These are phyloP conservation scores for Colletotrichum navitas DNA, from an alignment of 2,329 filamentous ascomycete genomes.

Conservation along the genomic window DNA sequence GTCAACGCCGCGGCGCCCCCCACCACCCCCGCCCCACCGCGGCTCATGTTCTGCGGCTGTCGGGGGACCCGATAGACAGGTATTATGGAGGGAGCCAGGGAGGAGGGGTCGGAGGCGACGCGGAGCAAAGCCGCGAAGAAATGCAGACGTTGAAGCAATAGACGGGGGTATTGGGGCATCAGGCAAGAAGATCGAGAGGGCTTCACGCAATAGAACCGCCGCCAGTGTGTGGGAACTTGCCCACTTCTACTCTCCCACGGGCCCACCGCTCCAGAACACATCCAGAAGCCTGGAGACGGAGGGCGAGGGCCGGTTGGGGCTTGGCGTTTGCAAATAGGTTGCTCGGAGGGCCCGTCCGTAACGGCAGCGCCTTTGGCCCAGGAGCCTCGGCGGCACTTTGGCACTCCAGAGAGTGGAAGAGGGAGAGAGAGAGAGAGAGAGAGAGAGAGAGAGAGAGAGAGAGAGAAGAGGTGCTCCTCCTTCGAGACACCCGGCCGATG, in stretches of 20 bases:
- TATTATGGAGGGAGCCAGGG: conserved; percentile 17
- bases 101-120: background rate
- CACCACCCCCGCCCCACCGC: conserved; percentile 1
- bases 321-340: conserved; percentile 40
- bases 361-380: conserved; percentile 23
- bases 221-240: background rate
- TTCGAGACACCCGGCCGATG: conserved; percentile 12
- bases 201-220: conserved; percentile 19
- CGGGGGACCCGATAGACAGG: background rate
- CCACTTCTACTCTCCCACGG: conserved; percentile 10
- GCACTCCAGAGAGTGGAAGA: background rate
- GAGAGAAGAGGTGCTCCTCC: conserved; percentile 4
- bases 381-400: conserved; percentile 21
- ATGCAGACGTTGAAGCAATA: conserved; percentile 7
- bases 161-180: conserved; percentile 9
- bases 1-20: conserved; percentile 9
- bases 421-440: conserved; percentile 3
- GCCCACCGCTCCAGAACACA: conserved; percentile 36
- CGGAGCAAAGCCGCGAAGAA: conserved; percentile 19
- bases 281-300: conserved; percentile 39
- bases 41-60: conserved; percentile 2
- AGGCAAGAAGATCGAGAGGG: conserved; percentile 36
- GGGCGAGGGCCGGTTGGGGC: conserved; percentile 22
- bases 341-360: conserved; percentile 26
- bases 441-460: background rate